Conservation (phyloP, 176 grass and related monocot genomes). For the Rhipidocladum racemiflorum region DNA sequence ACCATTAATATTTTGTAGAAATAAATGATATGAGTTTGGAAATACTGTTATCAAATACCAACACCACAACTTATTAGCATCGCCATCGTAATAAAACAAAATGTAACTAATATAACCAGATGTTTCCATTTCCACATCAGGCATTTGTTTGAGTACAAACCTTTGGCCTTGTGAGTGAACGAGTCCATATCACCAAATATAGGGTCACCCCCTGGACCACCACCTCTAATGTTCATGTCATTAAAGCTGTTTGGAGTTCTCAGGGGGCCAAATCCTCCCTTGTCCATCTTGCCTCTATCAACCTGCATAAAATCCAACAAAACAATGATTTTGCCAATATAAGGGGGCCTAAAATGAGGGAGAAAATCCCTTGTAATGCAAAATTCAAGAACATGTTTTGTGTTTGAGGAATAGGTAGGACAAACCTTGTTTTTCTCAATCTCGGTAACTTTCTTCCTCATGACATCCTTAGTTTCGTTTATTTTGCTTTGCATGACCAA, state of each 20-base stretch:
- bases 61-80: neutral
- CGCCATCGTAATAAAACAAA: neutral
- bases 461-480: constrained; percentile 77
- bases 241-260: constrained; percentile 54
- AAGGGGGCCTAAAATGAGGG: neutral
- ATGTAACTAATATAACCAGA: neutral
- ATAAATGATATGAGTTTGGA: neutral
- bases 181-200: constrained; percentile 61
- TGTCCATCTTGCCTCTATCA: constrained; percentile 62
- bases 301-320: constrained; percentile 43
- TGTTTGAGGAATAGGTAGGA: neutral
- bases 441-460: constrained; percentile 71
- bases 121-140: neutral
- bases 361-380: neutral
- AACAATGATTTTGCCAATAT: neutral
- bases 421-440: constrained; percentile 91
- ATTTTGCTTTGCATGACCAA: constrained; percentile 74
- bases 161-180: constrained; percentile 61
- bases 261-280: constrained; percentile 46
- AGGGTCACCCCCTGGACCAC: constrained; percentile 50
- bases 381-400: neutral
- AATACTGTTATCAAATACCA: neutral
- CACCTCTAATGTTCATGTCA: constrained; percentile 59
- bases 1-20: neutral
- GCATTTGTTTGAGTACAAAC: constrained; percentile 35